phyloP scores from a whole-genome alignment of 78 protist genomes.

The Emiliania huxleyi region DNA sequence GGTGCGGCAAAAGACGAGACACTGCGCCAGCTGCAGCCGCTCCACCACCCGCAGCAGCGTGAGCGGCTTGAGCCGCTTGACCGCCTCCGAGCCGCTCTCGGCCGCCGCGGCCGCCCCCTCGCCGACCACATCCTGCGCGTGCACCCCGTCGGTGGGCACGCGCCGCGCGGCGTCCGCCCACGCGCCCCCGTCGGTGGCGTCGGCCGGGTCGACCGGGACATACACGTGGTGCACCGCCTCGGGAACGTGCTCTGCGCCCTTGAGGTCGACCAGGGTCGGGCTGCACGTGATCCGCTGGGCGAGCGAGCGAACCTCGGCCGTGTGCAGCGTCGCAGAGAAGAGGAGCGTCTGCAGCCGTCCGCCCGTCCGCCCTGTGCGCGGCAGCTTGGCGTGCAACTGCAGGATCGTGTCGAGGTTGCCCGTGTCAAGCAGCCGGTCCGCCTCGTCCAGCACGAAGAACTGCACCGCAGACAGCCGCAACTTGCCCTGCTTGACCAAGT shows the following conservation, averaged over 20 bases:
- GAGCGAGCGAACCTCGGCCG: conserved; percentile 45
- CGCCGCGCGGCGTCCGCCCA: too few species aligned
- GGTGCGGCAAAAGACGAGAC: conserved; percentile 82
- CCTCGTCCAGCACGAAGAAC: conserved; percentile 86
- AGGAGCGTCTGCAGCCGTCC: conserved; percentile 43
- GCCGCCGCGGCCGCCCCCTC: too few species aligned
- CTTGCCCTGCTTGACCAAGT: conserved; percentile 43
- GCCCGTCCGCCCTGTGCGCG: neutral
- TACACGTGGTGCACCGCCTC: conserved; percentile 60
- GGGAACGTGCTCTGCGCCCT: conserved; percentile 81
- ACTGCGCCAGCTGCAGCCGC: conserved; percentile 78
- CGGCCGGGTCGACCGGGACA: neutral
- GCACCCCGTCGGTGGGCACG: conserved; percentile 56
- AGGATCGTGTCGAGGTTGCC: neutral
- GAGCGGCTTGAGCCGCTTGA: conserved; percentile 67
- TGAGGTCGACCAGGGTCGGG: conserved; percentile 89
- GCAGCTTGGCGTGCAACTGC: neutral
- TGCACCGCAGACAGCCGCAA: conserved; percentile 44
- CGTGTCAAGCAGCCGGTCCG: conserved; percentile 66
- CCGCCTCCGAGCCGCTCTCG: conserved; percentile 67
- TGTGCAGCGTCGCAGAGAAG: conserved; percentile 87
- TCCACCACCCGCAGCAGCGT: conserved; percentile 51
- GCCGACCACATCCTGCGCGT: neutral
- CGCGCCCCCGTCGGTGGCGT: neutral
- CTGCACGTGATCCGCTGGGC: neutral